Conservation (phyloP, 305 asterid genomes). For the Fraxinus velutina region DNA sequence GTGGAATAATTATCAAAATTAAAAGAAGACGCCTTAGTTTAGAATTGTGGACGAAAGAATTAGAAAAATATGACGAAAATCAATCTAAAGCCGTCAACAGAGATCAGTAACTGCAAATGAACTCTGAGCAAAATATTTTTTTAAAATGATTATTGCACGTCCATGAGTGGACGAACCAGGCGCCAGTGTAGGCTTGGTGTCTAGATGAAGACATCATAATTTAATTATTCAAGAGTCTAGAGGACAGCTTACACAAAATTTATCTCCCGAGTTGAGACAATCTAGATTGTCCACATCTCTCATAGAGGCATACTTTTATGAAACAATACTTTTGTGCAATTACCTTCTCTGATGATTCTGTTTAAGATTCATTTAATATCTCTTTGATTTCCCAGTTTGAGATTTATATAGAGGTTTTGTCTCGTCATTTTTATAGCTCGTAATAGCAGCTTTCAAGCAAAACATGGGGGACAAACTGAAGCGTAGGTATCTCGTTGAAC, state of each 20-base stretch:
- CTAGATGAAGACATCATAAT: neutral
- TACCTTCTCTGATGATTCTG: neutral
- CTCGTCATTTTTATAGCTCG: slow-evolving; percentile 15
- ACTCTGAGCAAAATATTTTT: neutral
- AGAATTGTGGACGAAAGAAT: neutral
- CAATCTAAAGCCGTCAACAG: neutral
- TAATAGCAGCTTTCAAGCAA: slow-evolving; percentile 27
- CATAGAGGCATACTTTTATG: neutral
- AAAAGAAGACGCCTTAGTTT: neutral
- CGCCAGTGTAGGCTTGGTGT: neutral
- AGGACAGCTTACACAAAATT: neutral
- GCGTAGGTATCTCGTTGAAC: slow-evolving; percentile 18
- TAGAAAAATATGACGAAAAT: neutral
- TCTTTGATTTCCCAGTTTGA: neutral
- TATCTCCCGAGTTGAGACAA: neutral
- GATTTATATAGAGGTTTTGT: neutral
- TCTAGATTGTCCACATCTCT: neutral
- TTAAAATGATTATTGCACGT: neutral
- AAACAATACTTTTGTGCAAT: neutral
- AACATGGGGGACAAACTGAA: slow-evolving; percentile 2
- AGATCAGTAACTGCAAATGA: neutral
- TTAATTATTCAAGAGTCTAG: neutral
- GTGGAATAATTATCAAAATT: neutral
- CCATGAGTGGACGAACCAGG: neutral
- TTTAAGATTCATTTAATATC: neutral